phyloP scores from a whole-genome alignment of 805 yeast species.

The Pichia pseudocactophila region DNA sequence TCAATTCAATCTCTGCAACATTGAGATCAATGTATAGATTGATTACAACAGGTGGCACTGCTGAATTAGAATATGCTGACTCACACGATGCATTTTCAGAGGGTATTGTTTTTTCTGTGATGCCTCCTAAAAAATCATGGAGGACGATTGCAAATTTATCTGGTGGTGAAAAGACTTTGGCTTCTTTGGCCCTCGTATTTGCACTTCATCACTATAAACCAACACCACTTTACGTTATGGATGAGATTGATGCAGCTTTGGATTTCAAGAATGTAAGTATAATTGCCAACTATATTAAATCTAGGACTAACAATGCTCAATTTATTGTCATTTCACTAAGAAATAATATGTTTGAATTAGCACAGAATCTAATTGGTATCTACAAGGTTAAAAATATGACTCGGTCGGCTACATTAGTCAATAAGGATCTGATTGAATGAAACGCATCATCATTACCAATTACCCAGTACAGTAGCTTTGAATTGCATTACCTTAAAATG shows the following conservation, averaged over 20 bases:
- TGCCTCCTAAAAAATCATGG: constrained; percentile 99
- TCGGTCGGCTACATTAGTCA: constrained; percentile 67
- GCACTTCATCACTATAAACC: constrained; percentile 95
- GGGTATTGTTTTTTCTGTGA: constrained; percentile 91
- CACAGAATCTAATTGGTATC: constrained; percentile 89
- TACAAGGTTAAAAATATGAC: constrained; percentile 92
- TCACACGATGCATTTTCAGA: constrained; percentile 96
- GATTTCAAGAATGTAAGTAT: constrained; percentile 96
- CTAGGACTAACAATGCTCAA: constrained; percentile 92
- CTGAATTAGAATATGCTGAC: constrained; percentile 91
- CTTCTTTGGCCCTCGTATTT: constrained; percentile 91
- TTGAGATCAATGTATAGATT: constrained; percentile 95
- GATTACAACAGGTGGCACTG: constrained; percentile 99
- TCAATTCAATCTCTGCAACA: constrained; percentile 74
- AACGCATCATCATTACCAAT: too few relatives aligned
- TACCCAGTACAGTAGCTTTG: too few relatives aligned
- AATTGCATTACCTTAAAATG: too few relatives aligned
- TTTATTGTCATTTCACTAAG: constrained; percentile 91
- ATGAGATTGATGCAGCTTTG: constrained; percentile 97
- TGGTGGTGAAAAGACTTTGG: constrained; percentile 96
- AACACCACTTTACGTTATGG: constrained; percentile 97
- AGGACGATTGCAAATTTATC: constrained; percentile 88
- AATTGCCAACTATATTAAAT: constrained; percentile 94
- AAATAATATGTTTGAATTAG: constrained; percentile 96
- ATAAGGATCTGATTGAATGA: constrained; percentile 36